These are phyloP conservation scores for Aspergillus japonicus DNA, from an alignment of 2,329 filamentous ascomycete genomes.

Conservation along the genomic window DNA sequence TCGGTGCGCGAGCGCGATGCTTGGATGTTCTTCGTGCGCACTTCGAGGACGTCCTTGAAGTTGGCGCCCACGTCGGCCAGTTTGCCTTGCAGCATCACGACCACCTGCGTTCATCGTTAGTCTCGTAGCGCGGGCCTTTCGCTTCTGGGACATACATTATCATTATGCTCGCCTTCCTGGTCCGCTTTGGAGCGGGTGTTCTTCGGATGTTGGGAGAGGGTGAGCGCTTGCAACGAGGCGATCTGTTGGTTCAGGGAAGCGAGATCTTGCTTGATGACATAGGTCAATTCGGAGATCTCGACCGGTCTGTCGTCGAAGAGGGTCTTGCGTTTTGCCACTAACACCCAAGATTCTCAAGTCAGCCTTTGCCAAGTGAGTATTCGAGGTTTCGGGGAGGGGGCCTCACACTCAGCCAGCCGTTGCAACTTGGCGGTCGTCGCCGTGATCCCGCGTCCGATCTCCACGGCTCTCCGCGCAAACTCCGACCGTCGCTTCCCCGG, in stretches of 20 bases:
- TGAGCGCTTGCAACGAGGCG: constrained; percentile 73
- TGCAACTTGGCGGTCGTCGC: constrained; percentile 94
- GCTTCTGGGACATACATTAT: constrained; percentile 61
- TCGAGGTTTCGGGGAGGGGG: background rate
- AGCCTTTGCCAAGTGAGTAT: background rate
- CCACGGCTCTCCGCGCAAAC: constrained; percentile 86
- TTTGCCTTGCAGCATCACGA: constrained; percentile 85
- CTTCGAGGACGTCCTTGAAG: constrained; percentile 96
- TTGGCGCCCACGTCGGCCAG: constrained; percentile 89
- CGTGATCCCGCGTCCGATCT: constrained; percentile 88
- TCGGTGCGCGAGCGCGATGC: constrained; percentile 88
- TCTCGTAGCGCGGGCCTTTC: background rate
- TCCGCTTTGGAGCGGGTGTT: constrained; percentile 49
- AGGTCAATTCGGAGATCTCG: constrained; percentile 95
- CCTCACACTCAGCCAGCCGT: constrained; percentile 76
- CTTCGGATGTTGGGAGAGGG: constrained; percentile 71
- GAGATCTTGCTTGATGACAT: constrained; percentile 96
- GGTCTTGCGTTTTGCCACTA: constrained; percentile 91
- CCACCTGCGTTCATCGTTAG: constrained; percentile 50
- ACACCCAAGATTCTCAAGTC: background rate
- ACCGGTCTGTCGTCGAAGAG: constrained; percentile 96
- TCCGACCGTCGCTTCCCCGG: constrained; percentile 65
- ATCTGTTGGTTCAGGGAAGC: constrained; percentile 85
- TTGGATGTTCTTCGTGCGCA: constrained; percentile 96
- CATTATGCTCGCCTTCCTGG: constrained; percentile 95